Evolutionary conservation across 169 alveolate genomes (phyloP), one percentile per base, ranked within the genome.

Genomic region (Plasmodium malariae): DNA sequence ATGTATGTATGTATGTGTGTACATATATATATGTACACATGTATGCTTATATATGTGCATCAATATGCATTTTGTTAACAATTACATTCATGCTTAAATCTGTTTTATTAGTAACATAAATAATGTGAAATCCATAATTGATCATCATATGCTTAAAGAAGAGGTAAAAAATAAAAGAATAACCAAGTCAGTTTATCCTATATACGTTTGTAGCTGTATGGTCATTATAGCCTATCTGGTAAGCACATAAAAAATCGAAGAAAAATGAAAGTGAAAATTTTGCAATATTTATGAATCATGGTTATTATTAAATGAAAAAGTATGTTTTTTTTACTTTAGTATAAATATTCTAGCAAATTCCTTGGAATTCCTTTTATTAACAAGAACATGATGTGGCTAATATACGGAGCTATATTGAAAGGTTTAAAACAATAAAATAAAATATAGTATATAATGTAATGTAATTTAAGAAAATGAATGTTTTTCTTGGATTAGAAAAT

Each of bases 201-300:
- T 85, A 14, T 85, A 28, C 55, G 87, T 85, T 26, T 85, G 92
- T 45, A 85, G 92, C 24, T 85, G 92, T 48, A 85, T 85, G 87
- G 92, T 85, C 40, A 85, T 85, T 34, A 85, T 85, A 67, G 87
- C 92, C 49, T 85, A 85, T 85, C 40, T 85, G 7, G 92, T 85
- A 85, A 67, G 92, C 54, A 55, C 3, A 17, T 30, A 68, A 43
- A 55, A 26, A 11, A 55, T 19, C 1, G 2, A 6, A n/a, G 69
- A 69, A 69, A 11, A 69, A 69, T 14, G 40, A 34, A 32, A 28
- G 26, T 21, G 69, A 24, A 80, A 49, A 67, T 48, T 43, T 26
- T 34, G 24, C n/a, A 48, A 62, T 14, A 62, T 9, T 30, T 14
- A 30, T 11, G 14, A 30, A 34, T 62, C n/a, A 30, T 26, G 14